Evolutionary conservation across 1,139 yeast genomes (phyloP).

Genomic region (Sugiyamaella pinicola): DNA sequence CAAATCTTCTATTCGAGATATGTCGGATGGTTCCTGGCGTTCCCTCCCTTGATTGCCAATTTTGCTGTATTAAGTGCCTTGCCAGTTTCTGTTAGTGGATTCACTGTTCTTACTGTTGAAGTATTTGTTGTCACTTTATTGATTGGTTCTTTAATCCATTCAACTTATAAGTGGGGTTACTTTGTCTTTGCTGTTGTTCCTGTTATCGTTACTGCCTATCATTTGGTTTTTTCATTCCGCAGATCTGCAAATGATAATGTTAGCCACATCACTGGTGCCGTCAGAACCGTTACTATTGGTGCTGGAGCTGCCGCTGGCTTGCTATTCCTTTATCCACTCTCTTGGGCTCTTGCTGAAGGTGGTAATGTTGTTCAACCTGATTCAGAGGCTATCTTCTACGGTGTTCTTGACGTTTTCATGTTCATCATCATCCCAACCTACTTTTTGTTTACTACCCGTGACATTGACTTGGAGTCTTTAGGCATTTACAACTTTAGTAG

Average conservation of each 20-base stretch:
- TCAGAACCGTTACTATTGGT: slow-evolving; percentile 22
- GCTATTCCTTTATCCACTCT: slow-evolving; percentile 56
- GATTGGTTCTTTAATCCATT: slow-evolving; percentile 55
- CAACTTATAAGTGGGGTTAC: slow-evolving; percentile 71
- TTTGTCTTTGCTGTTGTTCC: slow-evolving; percentile 47
- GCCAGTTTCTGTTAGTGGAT: slow-evolving; percentile 44
- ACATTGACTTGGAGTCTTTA: slow-evolving; percentile 29
- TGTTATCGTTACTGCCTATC: slow-evolving; percentile 31
- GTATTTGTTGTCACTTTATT: slow-evolving; percentile 56
- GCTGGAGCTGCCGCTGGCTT: slow-evolving; percentile 43
- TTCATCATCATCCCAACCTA: slow-evolving; percentile 45
- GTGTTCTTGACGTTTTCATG: slow-evolving; percentile 55
- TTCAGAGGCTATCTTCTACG: slow-evolving; percentile 67
- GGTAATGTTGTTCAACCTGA: slow-evolving; percentile 67
- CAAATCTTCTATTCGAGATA: slow-evolving; percentile 67
- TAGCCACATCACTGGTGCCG: slow-evolving; percentile 16
- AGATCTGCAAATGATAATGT: slow-evolving; percentile 26
- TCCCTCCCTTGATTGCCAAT: slow-evolving; percentile 56
- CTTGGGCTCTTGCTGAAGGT: slow-evolving; percentile 69
- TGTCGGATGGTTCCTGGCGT: slow-evolving; percentile 68
- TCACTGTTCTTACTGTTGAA: slow-evolving; percentile 51
- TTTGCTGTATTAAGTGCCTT: slow-evolving; percentile 52
- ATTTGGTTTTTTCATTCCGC: slow-evolving; percentile 31
- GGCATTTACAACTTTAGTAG: slow-evolving; percentile 29
- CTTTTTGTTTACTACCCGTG: slow-evolving; percentile 30